Evolutionary conservation across 2,329 filamentous ascomycete species (phyloP), one percentile per base, ranked within the genome.

Genomic region (Colletotrichum musae): DNA sequence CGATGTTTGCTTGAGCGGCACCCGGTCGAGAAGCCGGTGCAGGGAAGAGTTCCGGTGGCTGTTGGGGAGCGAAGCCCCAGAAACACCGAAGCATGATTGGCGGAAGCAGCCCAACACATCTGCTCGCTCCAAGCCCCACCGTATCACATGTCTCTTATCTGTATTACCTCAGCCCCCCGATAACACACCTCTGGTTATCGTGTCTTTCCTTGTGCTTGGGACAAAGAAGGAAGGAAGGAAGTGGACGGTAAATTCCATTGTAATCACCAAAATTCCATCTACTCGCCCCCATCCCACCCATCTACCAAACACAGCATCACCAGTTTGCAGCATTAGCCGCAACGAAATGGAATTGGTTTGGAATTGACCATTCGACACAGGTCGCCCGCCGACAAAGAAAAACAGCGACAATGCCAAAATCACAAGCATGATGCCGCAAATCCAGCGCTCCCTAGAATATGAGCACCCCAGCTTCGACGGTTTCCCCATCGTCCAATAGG

Each of bases 371-470:
- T 16, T 47, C 43, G 21, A 24, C 21, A 24, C 45, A 15, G 51
- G 21, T 12, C 32, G 47, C 6, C 28, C 15, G 9, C 28, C 24
- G 21, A 21, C 48, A 52, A 21, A 21, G 7, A 16, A 18, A 21
- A 57, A 21, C 16, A 50, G 21, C 16, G 13, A 66, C 54, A 52
- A 56, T n/a, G 10, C 47, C 48, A 64, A 47, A 36, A 36, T 32
- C 61, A 69, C 53, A 60, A 56, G 26, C 51, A 53, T 61, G 47
- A 62, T 62, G 59, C 59, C 59, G 21, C 58, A 64, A 28, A 47
- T 36, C 45, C 41, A 57, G 9, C 16, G 60, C 32, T 48, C 16
- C 26, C 21, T 28, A 32, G 52, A 53, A 58, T 36, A 53, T 50
- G 52, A 52, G 13, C 21, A 67, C 21, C 68, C 68, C 41, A 15